phyloP scores from a whole-genome alignment of 75 land plant genomes.

The Sequoia sempervirens region DNA sequence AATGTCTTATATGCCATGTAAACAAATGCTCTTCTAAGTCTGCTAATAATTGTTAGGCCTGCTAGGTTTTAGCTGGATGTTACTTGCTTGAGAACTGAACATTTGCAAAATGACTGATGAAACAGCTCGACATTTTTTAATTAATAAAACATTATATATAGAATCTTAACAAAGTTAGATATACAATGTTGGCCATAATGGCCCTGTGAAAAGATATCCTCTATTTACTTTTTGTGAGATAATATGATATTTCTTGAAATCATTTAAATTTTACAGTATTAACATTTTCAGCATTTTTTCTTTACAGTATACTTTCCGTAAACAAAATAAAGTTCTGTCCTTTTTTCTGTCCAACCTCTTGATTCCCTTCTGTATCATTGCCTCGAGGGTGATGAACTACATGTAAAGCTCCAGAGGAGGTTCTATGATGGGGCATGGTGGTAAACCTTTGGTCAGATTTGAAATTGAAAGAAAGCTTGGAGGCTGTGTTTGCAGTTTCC shows the following conservation, averaged over 20 bases:
- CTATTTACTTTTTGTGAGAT: not conserved
- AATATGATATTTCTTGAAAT: not conserved
- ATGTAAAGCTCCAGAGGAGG: not conserved
- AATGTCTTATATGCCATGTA: not conserved
- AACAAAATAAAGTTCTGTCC: not conserved
- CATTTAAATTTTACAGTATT: too few relatives aligned
- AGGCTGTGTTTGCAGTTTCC: not conserved
- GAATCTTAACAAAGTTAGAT: not conserved
- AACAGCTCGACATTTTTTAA: not conserved
- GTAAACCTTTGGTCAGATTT: not conserved
- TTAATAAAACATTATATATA: too few relatives aligned
- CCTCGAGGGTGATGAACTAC: too few relatives aligned
- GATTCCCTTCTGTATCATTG: too few relatives aligned
- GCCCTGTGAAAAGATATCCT: not conserved
- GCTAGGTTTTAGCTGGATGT: not conserved
- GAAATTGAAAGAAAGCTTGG: not conserved
- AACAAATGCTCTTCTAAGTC: not conserved
- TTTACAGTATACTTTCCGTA: not conserved
- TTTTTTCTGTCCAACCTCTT: not conserved
- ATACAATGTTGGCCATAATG: not conserved
- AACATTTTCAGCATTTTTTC: not conserved
- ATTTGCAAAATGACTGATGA: not conserved
- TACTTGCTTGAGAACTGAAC: not conserved
- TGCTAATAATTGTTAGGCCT: not conserved
- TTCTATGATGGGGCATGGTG: not conserved